Percentiles rank a stretch among this genome's conserved stretches.
phyloP scores from a whole-genome alignment of 768 basidiomycete genomes.

The Trametes cingulata region DNA sequence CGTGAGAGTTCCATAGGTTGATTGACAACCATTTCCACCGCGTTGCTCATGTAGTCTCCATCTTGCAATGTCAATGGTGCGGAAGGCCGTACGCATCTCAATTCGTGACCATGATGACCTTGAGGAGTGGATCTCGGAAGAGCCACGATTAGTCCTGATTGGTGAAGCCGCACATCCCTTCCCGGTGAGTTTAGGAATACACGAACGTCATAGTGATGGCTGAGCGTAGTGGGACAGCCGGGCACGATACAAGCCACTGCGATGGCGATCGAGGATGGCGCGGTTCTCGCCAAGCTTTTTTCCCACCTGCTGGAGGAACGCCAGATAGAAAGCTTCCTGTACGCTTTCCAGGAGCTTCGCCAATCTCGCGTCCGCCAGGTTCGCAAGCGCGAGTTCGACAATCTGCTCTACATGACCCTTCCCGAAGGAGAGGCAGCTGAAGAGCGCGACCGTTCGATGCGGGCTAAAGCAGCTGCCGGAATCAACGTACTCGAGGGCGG shows the following conservation, averaged over 20 bases:
- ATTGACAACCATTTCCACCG: no score
- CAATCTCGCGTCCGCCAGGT: constrained; percentile 24
- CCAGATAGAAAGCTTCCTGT: constrained; percentile 35
- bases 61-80: constrained; percentile 19
- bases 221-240: constrained; percentile 31
- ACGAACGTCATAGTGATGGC: no score
- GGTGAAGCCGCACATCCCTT: constrained; percentile 42
- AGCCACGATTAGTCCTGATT: constrained; percentile 32
- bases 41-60: no score
- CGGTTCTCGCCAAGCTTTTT: constrained; percentile 41
- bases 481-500: constrained; percentile 25
- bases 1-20: constrained; percentile 16
- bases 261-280: constrained; percentile 42
- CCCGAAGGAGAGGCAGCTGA: constrained; percentile 21
- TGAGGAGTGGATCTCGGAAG: constrained; percentile 36
- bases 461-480: no score
- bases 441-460: constrained; percentile 20
- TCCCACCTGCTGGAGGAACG: constrained; percentile 33
- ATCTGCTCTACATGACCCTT: constrained; percentile 24
- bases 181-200: constrained; percentile 26
- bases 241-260: constrained; percentile 35
- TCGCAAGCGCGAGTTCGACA: constrained; percentile 23
- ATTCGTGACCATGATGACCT: constrained; percentile 24
- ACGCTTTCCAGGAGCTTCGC: constrained; percentile 37
- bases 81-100: constrained; percentile 18